These are phyloP conservation scores for Solanum corneliomulleri DNA, from an alignment of 257 asterid species.

Conservation along the genomic window DNA sequence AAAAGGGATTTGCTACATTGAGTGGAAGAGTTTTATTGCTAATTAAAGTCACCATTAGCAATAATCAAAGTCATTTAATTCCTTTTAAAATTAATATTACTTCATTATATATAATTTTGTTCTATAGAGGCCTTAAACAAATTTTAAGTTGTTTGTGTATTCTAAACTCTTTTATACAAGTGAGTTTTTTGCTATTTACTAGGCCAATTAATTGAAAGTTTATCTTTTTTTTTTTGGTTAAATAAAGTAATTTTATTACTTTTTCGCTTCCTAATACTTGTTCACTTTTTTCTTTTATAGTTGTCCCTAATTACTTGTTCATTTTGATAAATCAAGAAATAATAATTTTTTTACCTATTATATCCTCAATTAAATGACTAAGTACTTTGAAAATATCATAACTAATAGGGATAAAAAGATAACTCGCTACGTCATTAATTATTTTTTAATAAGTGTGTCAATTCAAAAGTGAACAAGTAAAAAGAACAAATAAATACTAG, in stretches of 20 bases:
- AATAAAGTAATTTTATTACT: neutral
- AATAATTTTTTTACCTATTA: too few species aligned
- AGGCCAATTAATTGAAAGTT: neutral
- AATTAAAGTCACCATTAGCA: neutral
- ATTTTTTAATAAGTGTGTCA: too few species aligned
- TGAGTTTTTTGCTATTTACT: neutral
- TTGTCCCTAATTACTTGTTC: too few species aligned
- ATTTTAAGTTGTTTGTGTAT: neutral
- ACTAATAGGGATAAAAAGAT: fast-evolving
- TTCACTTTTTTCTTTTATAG: too few species aligned
- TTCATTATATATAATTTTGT: neutral
- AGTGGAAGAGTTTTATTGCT: neutral
- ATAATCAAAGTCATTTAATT: neutral
- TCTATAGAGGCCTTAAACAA: neutral
- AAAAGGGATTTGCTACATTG: neutral
- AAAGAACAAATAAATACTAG: neutral
- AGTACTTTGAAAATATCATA: too few species aligned
- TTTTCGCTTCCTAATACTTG: too few species aligned
- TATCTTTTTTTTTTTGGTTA: neutral
- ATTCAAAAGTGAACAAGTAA: too few species aligned
- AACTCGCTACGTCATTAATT: too few species aligned
- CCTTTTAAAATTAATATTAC: neutral
- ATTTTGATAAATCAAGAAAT: too few species aligned
- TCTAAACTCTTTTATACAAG: neutral
- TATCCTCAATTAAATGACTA: too few species aligned